These are phyloP conservation scores for Psidium friedrichsthalianum DNA, from an alignment of 345 rosid species.

Conservation along the genomic window DNA sequence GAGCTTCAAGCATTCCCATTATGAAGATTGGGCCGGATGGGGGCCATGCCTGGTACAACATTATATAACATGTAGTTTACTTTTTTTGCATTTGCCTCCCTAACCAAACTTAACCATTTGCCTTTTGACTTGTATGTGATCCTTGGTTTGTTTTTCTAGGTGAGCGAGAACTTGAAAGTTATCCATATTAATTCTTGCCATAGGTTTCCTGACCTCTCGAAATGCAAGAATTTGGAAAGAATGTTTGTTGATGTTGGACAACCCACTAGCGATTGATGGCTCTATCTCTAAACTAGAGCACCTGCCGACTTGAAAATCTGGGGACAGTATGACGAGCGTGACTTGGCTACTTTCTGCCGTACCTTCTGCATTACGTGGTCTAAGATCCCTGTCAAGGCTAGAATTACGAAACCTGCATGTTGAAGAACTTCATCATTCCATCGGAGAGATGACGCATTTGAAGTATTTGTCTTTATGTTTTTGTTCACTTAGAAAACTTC, in stretches of 20 bases:
- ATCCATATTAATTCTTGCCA: neutral
- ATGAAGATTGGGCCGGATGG: neutral
- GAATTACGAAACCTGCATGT: accelerated
- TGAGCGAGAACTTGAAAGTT: neutral
- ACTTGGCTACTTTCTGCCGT: neutral
- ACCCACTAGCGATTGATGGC: neutral
- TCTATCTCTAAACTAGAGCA: neutral
- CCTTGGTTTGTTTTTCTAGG: neutral
- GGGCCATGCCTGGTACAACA: neutral
- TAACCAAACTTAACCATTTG: neutral
- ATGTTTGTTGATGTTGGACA: neutral
- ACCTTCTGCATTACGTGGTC: neutral
- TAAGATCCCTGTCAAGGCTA: neutral
- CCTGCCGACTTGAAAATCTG: neutral
- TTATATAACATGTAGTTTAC: neutral
- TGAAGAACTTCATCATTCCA: neutral
- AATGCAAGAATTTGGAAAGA: neutral
- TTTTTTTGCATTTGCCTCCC: neutral
- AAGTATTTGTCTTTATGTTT: accelerated
- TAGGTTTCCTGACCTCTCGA: neutral
- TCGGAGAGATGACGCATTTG: neutral
- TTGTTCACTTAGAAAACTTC: neutral
- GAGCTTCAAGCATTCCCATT: neutral
- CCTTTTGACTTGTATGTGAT: neutral
- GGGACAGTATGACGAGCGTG: too few species aligned